Percentiles rank a stretch among this genome's conserved stretches.
phyloP scores from a whole-genome alignment of 2,329 filamentous ascomycete species.

The Colletotrichum graminicola region DNA sequence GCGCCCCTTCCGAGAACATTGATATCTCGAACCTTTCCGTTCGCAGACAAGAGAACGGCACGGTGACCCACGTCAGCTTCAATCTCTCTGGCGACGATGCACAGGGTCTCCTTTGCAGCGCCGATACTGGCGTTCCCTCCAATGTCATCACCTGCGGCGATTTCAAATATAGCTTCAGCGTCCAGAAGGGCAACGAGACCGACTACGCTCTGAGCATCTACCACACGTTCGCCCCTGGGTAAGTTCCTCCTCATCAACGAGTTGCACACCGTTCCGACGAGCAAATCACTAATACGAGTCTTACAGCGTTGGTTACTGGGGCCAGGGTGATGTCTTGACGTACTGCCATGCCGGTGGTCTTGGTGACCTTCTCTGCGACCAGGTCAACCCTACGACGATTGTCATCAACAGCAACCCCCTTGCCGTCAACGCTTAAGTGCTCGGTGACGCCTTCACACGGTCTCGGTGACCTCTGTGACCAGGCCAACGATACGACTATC shows the following conservation, averaged over 20 bases:
- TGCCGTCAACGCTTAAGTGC: conserved; percentile 21
- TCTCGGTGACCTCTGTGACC: conserved; percentile 42
- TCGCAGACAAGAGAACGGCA: conserved; percentile 43
- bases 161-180: conserved; percentile 48
- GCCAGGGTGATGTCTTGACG: conserved; percentile 42
- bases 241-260: conserved; percentile 28
- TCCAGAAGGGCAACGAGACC: conserved; percentile 39
- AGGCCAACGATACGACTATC: conserved; percentile 42
- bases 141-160: conserved; percentile 46
- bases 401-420: conserved; percentile 39
- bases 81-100: conserved; percentile 44
- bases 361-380: conserved; percentile 43
- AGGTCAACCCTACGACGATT: conserved; percentile 42
- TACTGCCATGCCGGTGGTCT: conserved; percentile 44
- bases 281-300: neutral
- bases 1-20: conserved; percentile 44
- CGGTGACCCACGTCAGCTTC: conserved; percentile 43
- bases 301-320: conserved; percentile 42
- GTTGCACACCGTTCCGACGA: neutral
- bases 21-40: conserved; percentile 45
- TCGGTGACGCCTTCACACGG: conserved; percentile 42
- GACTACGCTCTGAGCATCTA: conserved; percentile 45
- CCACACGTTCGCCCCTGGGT: conserved; percentile 45
- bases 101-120: conserved; percentile 40
- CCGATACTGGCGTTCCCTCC: conserved; percentile 42